A percentile compares a stretch with the other conserved stretches of the same genome.
Evolutionary conservation across 2,329 filamentous ascomycete genomes (phyloP).

Genomic region (Neofusicoccum ribis): DNA sequence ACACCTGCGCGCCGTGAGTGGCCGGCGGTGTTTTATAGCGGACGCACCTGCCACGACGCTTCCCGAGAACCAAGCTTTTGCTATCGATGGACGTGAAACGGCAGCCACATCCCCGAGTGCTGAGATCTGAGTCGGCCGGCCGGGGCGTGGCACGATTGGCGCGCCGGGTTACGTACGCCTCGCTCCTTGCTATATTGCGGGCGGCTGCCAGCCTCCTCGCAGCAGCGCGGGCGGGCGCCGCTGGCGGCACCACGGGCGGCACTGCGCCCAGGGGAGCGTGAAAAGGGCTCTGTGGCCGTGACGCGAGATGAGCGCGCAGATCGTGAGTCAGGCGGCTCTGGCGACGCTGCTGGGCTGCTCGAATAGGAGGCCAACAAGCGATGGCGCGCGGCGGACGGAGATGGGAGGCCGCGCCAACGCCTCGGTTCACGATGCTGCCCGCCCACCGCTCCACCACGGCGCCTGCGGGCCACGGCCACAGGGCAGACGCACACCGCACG

Average conservation of each 20-base stretch:
- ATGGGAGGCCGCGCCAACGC: not conserved
- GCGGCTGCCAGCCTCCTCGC: conserved; percentile 6
- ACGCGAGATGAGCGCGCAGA: conserved; percentile 13
- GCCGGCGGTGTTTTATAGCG: not conserved
- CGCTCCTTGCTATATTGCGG: conserved; percentile 12
- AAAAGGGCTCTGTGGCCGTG: not conserved
- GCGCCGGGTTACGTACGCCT: conserved; percentile 7
- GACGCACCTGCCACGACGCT: not conserved
- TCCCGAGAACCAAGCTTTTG: conserved; percentile 13
- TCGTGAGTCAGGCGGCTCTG: conserved; percentile 5
- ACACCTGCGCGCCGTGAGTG: not conserved
- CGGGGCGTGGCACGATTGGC: conserved; percentile 3
- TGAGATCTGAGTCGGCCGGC: not conserved
- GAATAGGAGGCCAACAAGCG: conserved; percentile 13
- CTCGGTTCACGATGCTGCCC: conserved; percentile 6
- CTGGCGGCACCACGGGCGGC: not conserved
- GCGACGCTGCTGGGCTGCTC: not conserved
- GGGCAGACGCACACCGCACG: not conserved
- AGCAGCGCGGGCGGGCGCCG: not conserved
- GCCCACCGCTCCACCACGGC: not conserved
- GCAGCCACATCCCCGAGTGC: not conserved
- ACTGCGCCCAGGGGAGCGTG: not conserved
- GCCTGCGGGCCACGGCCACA: not conserved
- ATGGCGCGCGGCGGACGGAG: not conserved
- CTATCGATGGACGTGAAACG: conserved; percentile 8